These are phyloP conservation scores for Nemania bipapillata DNA, from an alignment of 2,329 filamentous ascomycete genomes.

Conservation along the genomic window DNA sequence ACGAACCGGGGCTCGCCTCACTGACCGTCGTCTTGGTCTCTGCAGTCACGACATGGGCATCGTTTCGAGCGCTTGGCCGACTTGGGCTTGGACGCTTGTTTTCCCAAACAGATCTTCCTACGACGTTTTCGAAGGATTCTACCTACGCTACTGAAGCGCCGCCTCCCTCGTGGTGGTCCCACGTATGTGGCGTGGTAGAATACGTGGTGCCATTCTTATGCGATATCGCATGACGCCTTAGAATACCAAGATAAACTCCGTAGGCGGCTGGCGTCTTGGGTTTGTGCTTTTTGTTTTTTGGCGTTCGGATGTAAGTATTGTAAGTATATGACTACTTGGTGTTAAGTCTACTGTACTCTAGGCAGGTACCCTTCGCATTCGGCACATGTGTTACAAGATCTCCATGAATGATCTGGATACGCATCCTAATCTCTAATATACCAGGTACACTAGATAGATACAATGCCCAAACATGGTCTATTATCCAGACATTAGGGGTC, in stretches of 20 bases:
- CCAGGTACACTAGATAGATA: constrained; percentile 3
- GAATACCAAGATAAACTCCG: background rate
- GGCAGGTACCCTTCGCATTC: background rate
- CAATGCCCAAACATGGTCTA: constrained; percentile 12
- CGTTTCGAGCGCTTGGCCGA: constrained; percentile 24
- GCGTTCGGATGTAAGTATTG: background rate
- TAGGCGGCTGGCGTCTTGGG: constrained; percentile 7
- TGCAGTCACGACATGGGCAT: background rate
- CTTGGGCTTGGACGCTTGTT: constrained; percentile 7
- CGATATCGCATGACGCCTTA: constrained; percentile 36
- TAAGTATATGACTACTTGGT: background rate
- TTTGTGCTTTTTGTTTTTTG: background rate
- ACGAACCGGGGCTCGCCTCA: constrained; percentile 26
- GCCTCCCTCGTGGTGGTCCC: constrained; percentile 17
- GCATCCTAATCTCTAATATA: constrained; percentile 21
- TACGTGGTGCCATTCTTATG: constrained; percentile 33
- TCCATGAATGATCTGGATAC: constrained; percentile 12
- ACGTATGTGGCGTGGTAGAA: constrained; percentile 35
- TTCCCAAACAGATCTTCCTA: constrained; percentile 26
- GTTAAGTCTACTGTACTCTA: background rate
- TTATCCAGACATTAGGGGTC: constrained; percentile 8
- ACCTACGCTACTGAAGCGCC: constrained; percentile 16
- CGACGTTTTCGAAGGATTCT: constrained; percentile 21
- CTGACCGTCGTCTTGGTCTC: constrained; percentile 7
- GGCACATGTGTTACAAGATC: constrained; percentile 17